These are phyloP conservation scores for Fragosphaeria purpurea DNA, from an alignment of 2,329 filamentous ascomycete genomes.

Conservation along the genomic window DNA sequence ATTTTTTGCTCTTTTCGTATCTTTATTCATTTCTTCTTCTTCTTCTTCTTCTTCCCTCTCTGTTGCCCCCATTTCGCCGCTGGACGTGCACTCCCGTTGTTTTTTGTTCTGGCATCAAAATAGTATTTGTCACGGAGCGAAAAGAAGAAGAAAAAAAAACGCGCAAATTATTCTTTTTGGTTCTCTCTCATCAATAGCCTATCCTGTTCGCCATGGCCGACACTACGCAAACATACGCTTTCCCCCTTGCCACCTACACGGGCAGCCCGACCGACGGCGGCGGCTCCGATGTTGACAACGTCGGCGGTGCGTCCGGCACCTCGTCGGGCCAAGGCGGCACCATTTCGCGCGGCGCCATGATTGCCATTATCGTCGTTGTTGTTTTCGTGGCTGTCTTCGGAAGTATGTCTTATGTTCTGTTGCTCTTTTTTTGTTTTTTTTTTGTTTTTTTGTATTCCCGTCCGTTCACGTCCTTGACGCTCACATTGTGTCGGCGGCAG, in stretches of 20 bases:
- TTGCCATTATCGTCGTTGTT: slow-evolving; percentile 67
- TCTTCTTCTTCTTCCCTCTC: neutral
- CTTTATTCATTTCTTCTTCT: neutral
- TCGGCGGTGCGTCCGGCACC: slow-evolving; percentile 56
- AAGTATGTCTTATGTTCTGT: slow-evolving; percentile 35
- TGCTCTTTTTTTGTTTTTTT: neutral
- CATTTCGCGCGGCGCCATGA: slow-evolving; percentile 58
- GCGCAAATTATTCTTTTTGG: neutral
- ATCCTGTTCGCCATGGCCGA: slow-evolving; percentile 23
- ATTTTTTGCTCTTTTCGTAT: no score
- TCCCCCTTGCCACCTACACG: slow-evolving; percentile 33
- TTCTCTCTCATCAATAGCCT: no score
- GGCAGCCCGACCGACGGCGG: slow-evolving; percentile 24
- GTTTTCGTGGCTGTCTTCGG: slow-evolving; percentile 57
- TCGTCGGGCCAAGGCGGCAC: slow-evolving; percentile 45
- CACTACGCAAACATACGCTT: slow-evolving; percentile 24
- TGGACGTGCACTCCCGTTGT: slow-evolving; percentile 1
- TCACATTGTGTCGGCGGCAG: slow-evolving; percentile 25
- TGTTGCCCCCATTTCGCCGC: neutral
- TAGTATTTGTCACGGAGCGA: neutral
- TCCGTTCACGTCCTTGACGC: no score
- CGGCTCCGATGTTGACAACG: slow-evolving; percentile 35
- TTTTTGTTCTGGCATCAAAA: neutral
- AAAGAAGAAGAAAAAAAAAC: neutral
- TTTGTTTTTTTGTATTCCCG: neutral